Base-by-base conservation (phyloP, 2,329 filamentous ascomycete genomes). In the Exophiala sp. region DNA sequence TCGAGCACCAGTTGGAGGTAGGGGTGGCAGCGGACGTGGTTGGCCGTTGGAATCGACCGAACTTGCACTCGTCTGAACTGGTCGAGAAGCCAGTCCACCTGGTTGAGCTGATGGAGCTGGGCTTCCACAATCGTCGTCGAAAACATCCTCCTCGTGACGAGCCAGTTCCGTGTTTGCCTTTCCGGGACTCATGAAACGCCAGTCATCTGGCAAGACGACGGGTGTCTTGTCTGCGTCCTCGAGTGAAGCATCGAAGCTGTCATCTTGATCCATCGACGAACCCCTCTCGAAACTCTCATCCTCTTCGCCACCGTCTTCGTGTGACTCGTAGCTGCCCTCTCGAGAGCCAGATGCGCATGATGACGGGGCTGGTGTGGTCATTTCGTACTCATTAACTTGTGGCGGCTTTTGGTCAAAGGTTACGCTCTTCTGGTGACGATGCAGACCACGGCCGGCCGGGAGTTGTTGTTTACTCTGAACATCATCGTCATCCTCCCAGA, bases 191-290 rank as follows among this genome's bases (percentile, higher is more conserved):
- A 86, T 84, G 61, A 83, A 88, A 59, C 88, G 85, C 94, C 94
- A 99, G 68, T 96, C 91, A 65, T 97, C 94, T 0, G 94, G 94
- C 18, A 95, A 83, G n/a, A 99, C 92, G 9, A 99, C 94, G 0
- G 94, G 94, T 1, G 94, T 97, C 77, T 97, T 97, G 66, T 95
- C 90, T 4, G 90, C 92, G 66, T 97, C 92, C 71, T 97, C 92
- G 1, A 97, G 80, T 5, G 91, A 95, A 11, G 89, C 92, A 71
- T 97, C 92, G 63, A 97, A 97, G 74, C 92, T 96, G 67, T 96
- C 92, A 39, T 92, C 89, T 40, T 81, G 80, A 50, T 83, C 79
- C 24, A 82, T 74, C 4, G 80, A 81, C 21, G 81, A 84, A 40
- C 81, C 81, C 7, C 79, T 70, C 49, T 79, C 68, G 59, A 78